Base-by-base conservation (phyloP, 108 stramenopile genomes). In the Epithemia pelagica region DNA sequence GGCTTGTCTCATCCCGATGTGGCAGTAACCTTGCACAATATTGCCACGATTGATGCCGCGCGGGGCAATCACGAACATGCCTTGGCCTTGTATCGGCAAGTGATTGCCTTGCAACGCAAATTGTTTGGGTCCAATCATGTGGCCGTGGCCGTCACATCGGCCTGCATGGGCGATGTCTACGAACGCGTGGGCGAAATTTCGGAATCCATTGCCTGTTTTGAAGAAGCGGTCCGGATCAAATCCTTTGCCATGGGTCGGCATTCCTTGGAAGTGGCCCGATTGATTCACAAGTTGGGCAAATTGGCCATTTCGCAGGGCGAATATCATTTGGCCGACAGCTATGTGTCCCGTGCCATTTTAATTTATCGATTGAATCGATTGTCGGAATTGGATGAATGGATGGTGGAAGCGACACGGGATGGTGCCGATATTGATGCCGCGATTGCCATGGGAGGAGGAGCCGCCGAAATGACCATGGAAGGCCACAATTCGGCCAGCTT, bases 41-140 rank as follows among this genome's bases (percentile, higher is more conserved):
- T 94, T 70, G 92, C 89, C 10, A 91, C 89, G 8, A 91, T 94
- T 65, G 92, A 94, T 74, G 88, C 85, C n/a, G 83, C 84, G 32
- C 74, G 89, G 0, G 88, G 89, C 0, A 86, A 88, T 55, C 85
- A 78, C 56, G 58, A 78, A 10, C 86, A 89, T 30, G 78, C 89
- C 10, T 68, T 90, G 21, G 69, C 76, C 15, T 67, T 91, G 23
- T 94, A 88, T 66, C 70, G 67, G 24, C 83, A 89, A 57, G 92
- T 91, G 7, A 78, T 87, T 15, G 75, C 76, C 2, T 76, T 94
- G 71, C 87, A 91, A 65, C 87, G 85, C 66, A 79, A 82, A 37
- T 61, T 90, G 22, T 88, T 82, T 65, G 89, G 89, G 23, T 62
- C 69, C 10, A 76, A 85, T 24, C 79, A 89, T 52, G 31, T 83